Percentiles rank a stretch among this genome's conserved stretches.
phyloP scores from a whole-genome alignment of 75 land plant genomes.

The Picea sitchensis region DNA sequence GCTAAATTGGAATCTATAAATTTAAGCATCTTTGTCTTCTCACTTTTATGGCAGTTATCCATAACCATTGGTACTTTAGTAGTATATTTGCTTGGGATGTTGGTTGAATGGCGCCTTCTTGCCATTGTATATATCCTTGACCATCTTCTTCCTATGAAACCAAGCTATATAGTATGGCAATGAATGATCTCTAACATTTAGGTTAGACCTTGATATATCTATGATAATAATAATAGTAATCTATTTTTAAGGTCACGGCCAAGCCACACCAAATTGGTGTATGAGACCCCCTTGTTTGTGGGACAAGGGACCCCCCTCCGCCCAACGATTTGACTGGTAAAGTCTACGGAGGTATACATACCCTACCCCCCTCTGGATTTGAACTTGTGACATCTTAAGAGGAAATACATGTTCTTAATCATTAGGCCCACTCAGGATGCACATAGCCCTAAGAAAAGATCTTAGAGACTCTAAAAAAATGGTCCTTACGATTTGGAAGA shows the following conservation, averaged over 20 bases:
- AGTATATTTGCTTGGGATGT: conserved; percentile 29
- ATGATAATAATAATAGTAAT: too few relatives aligned
- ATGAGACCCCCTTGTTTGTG: too few relatives aligned
- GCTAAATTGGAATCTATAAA: background rate
- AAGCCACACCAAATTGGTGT: too few relatives aligned
- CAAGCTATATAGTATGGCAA: background rate
- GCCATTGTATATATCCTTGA: conserved; percentile 16
- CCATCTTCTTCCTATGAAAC: background rate
- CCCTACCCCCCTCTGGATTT: too few relatives aligned
- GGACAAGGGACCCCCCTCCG: too few relatives aligned
- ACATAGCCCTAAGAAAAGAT: background rate
- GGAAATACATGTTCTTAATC: too few relatives aligned
- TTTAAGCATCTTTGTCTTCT: background rate
- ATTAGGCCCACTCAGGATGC: too few relatives aligned
- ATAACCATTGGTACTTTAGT: conserved; percentile 28
- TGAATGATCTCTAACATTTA: background rate
- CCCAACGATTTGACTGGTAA: too few relatives aligned
- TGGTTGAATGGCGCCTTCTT: conserved; percentile 28
- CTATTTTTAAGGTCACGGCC: too few relatives aligned
- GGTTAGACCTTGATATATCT: background rate
- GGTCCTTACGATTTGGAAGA: background rate
- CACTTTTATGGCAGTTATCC: conserved; percentile 26
- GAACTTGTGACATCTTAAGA: too few relatives aligned
- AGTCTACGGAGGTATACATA: too few relatives aligned
- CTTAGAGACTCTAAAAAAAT: background rate